Evolutionary conservation across 176 grass and related monocot species (phyloP).

Genomic region (Alopecurus myosuroides): DNA sequence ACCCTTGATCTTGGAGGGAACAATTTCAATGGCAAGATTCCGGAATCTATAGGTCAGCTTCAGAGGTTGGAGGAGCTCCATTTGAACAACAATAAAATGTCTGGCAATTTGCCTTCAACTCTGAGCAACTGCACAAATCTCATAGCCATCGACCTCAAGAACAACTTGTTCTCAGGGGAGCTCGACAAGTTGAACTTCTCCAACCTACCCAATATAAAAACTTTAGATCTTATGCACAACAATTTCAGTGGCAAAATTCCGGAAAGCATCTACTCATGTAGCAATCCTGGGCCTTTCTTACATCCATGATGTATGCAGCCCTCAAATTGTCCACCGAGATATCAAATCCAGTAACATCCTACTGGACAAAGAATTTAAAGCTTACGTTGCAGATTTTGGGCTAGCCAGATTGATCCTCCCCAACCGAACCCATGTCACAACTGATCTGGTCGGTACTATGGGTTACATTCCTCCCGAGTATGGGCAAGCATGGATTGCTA

Average conservation of each 20-base stretch:
- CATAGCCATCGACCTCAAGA: background rate
- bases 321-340: constrained; percentile 61
- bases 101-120: background rate
- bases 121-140: constrained; percentile 20
- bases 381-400: constrained; percentile 77
- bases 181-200: constrained; percentile 24
- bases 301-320: constrained; percentile 52
- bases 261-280: constrained; percentile 36
- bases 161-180: too few relatives aligned
- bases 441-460: constrained; percentile 55
- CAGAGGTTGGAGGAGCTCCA: constrained; percentile 11
- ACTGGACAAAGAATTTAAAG: constrained; percentile 54
- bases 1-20: constrained; percentile 31
- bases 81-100: constrained; percentile 12
- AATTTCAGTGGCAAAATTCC: constrained; percentile 17
- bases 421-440: constrained; percentile 70
- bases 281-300: constrained; percentile 39
- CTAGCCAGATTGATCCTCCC: constrained; percentile 57
- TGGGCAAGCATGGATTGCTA: constrained; percentile 56
- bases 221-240: background rate
- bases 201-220: background rate
- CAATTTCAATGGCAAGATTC: background rate
- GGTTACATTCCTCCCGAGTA: constrained; percentile 87
- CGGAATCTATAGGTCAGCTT: constrained; percentile 10
- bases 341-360: constrained; percentile 83